phyloP scores from a whole-genome alignment of 352 stramenopile species.

The Discostella stelligera region DNA sequence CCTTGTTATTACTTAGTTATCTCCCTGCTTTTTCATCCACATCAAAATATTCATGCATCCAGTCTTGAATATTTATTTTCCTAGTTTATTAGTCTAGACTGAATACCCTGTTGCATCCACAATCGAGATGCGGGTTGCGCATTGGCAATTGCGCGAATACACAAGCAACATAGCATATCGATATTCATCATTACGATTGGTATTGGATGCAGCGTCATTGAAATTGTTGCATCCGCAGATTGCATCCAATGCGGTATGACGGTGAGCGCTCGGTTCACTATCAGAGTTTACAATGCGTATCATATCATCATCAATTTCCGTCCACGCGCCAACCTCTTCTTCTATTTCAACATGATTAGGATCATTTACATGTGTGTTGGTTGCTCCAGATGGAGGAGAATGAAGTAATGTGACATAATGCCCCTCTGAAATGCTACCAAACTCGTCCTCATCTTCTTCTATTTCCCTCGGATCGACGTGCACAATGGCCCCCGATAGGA shows the following conservation, averaged over 20 bases:
- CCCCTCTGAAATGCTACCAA: conserved; percentile 29
- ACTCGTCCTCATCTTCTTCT: conserved; percentile 11
- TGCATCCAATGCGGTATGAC: conserved; percentile 16
- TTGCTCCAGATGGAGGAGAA: neutral
- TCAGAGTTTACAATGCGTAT: conserved; percentile 19
- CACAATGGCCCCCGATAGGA: conserved; percentile 42
- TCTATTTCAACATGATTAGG: neutral
- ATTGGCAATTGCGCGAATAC: conserved; percentile 31
- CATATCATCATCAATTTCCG: conserved; percentile 33
- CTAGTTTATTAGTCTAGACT: too few relatives aligned
- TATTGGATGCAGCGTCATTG: neutral
- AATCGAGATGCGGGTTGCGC: too few relatives aligned
- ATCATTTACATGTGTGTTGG: neutral
- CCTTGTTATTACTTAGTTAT: too few relatives aligned
- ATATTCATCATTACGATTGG: conserved; percentile 17
- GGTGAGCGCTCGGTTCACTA: neutral
- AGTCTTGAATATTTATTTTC: too few relatives aligned
- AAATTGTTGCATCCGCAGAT: conserved; percentile 24
- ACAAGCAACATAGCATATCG: conserved; percentile 43
- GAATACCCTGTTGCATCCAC: too few relatives aligned
- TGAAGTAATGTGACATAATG: conserved; percentile 47
- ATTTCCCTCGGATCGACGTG: conserved; percentile 31
- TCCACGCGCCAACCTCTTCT: conserved; percentile 12
- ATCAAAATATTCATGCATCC: too few relatives aligned
- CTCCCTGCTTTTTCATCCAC: too few relatives aligned